Base-by-base conservation (phyloP, 805 yeast genomes). In the Teunomyces panamensis region DNA sequence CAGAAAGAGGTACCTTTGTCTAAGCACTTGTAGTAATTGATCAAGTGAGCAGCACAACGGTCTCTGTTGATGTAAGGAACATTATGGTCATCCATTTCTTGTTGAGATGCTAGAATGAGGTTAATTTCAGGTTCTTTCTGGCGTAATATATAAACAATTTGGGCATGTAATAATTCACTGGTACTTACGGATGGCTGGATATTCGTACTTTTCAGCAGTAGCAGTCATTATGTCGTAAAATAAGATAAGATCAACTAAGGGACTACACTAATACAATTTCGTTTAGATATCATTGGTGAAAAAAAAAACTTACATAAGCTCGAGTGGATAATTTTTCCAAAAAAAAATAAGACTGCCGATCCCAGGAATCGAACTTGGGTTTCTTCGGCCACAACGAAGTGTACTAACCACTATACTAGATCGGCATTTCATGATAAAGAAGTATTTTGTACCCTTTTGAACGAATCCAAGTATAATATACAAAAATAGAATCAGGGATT, bases 51-150 rank as follows among this genome's bases (percentile, higher is more conserved):
- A 30, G 77, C 77, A 60, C 77, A 73, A 44, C 63, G 64, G 57
- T 73, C 77, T 65, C 77, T 69, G 60, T 73, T 58, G 49, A 69
- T 54, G 56, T 71, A 72, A 7, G 77, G 77, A 28, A 73, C 74
- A 44, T 70, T 62, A 48, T 65, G 58, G 27, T 61, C 71, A 51
- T 73, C 77, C 60, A 73, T 62, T 49, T 71, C 75, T 49, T 63
- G 50, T 54, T 64, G 54, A 10, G 56, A 47, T 32, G 56, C 56
- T 53, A 24, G 14, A 9, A 29, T 32, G 17, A 10, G 14, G 52
- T 50, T 50, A 49, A 52, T 48, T 39, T 9, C 17, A 13, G 14
- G 13, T 32, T 16, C 17, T 13, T 32, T 13, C 9, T 32, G 24
- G 6, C 17, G 9, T 13, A 32, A 14, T 5, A 7, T 9, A 32